Base-by-base conservation (phyloP, 441 rosid genomes). In the Croton laevigatus region DNA sequence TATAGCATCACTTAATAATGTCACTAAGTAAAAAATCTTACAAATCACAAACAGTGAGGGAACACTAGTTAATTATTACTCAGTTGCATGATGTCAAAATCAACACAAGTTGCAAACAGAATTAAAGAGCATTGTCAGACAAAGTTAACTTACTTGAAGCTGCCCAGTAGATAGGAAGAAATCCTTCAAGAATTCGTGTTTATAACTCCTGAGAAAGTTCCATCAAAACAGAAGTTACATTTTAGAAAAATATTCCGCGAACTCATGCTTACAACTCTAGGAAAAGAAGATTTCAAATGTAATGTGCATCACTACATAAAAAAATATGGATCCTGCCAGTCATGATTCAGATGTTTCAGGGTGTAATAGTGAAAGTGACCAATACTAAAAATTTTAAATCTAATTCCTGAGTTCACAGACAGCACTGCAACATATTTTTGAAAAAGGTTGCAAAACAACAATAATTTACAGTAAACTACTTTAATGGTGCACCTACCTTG, bases 141-240 rank as follows among this genome's bases (percentile, higher is more conserved):
- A 40, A 70, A 10, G 68, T 52, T 76, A 70, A 90, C 95, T 52
- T 86, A 95, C 99, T 67, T 91, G 93, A 80, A 93, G 90, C 80
- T 95, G 97, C 69, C 99, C 99, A 14, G 91, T 86, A 49, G 97
- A 87, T 66, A 93, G 87, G 81, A 91, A 95, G 89, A 93, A 95
- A 81, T 93, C 96, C 84, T 88, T 91, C 85, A 95, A 77, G 81
- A 93, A 89, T 71, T 95, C 98, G 78, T 85, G 97, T 75, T 89
- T 85, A 71, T 88, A 81, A 75, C 89, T 89, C 84, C 99, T 95
- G 89, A 64, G 79, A 40, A 55, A 75, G 72, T 27, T 46, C 40
- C 11, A 34, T 16, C 23, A 67, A 57, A 46, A 34, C 27, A 40
- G 20, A 45, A 38, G 49, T 61, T 27, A 27, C 8, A 45, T 23